Base-by-base conservation (phyloP, 2,329 filamentous ascomycete genomes). In the Malbranchea cinnamomea region DNA sequence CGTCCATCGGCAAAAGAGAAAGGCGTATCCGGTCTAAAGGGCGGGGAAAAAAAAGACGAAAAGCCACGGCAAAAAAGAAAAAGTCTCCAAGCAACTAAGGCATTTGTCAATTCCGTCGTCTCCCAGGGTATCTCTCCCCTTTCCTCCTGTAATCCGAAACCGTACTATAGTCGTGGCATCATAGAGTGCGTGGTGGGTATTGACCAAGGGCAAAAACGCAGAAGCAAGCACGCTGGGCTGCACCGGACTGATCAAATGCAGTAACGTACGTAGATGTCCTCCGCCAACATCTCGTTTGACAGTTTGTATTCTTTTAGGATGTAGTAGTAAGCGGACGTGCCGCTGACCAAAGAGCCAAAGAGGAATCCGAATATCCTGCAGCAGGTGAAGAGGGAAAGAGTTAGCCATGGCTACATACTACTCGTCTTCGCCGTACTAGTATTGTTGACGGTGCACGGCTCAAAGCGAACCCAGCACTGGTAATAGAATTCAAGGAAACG, bases 261-360 rank as follows among this genome's bases (percentile, higher is more conserved):
- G 26, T 31, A 32, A 77, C 82, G 57, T 70, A 94, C 87, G 59
- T 87, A 87, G 54, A 95, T 93, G 59, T 95, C 87, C 60, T 93
- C 84, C 37, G 78, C 87, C 58, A 95, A 64, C 49, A 94, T 69
- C 60, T 92, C 81, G 62, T 94, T 95, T 44, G 83, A 81, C 24
- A 84, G 67, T 61, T 84, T 83, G 65, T 94, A 95, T 57, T 95
- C 85, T 53, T 87, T 74, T 45, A 95, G 62, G 42, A 93, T 71
- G 56, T 95, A 95, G 55, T 82, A 84, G 63, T 94, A 95, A 45
- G 91, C 78, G 35, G 73, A 77, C 30, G 69, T 71, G 46, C 83
- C 84, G 25, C 85, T 76, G 30, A 83, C 63, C 26, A 79, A 76
- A 38, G 79, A 75, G 41, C 87, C 87, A 40, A 89, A 66, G 29